Evolutionary conservation across 2,329 filamentous ascomycete genomes (phyloP), one percentile per base, ranked within the genome.

Genomic region (Ophiocordyceps polyrhachis-furcata): DNA sequence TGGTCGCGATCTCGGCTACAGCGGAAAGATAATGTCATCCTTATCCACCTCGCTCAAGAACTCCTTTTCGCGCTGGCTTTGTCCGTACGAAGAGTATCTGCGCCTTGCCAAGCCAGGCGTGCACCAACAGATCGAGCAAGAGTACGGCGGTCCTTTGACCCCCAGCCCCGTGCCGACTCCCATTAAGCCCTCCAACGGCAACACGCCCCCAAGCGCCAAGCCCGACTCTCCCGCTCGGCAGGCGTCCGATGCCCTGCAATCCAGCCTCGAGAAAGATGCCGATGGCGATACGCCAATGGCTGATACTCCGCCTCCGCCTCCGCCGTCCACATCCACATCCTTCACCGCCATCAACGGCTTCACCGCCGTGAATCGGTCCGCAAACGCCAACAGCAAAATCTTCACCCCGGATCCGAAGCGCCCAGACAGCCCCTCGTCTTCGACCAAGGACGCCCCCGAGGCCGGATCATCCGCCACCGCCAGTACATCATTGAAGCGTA

Each of bases 11-110:
- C 67, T 98, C 42, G 91, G 91, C 45, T 98, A 98, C 63, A 96
- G 89, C 58, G 91, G 91, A 58, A 98, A 98, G 68, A 98, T 98
- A 50, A 98, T 98, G 91, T 96, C 89, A 2, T 96, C 91, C 9
- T 68, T 98, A 42, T 98, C 91, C 6, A 98, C 91, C 0, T 96
- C 91, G 5, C 73, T 98, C 40, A 98, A 96, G 61, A 98, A 98
- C 61, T 96, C 91, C 0, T 98, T 93, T 55, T 87, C 94, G 60
- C 81, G 89, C 63, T 98, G 91, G 85, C 77, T 98, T 4, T 85
- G 87, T 56, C 91, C 91, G 0, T 98, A 96, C 55, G 91, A 98
- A 62, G 87, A 96, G 50, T 98, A 94, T 58, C 67, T 98, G 40
- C 76, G 83, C 44, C 69, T 89, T 14, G 89, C 86, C 44, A 96